phyloP scores from a whole-genome alignment of 2,329 filamentous ascomycete genomes.

The Phialophora chinensis region DNA sequence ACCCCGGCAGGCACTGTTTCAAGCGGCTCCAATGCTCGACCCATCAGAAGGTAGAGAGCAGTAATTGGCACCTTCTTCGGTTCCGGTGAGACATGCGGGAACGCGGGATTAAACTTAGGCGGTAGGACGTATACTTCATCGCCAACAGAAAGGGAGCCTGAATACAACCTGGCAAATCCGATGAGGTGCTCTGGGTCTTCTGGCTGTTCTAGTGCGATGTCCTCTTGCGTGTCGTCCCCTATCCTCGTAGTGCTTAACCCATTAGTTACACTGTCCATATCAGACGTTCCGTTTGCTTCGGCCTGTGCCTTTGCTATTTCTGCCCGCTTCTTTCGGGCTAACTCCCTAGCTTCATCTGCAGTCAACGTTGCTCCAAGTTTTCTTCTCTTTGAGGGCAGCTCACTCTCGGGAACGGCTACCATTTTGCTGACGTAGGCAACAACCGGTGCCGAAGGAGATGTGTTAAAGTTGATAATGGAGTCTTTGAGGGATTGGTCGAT shows the following conservation, averaged over 20 bases:
- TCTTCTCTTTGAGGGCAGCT: slow-evolving; percentile 84
- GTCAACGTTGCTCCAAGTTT: slow-evolving; percentile 71
- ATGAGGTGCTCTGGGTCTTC: slow-evolving; percentile 85
- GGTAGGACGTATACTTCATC: slow-evolving; percentile 89
- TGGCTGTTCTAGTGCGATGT: slow-evolving; percentile 30
- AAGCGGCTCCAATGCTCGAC: slow-evolving; percentile 81
- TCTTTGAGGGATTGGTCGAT: slow-evolving; percentile 73
- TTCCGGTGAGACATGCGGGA: slow-evolving; percentile 72
- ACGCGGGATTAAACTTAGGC: slow-evolving; percentile 87
- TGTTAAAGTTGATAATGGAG: slow-evolving; percentile 84
- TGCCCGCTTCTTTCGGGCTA: slow-evolving; percentile 85
- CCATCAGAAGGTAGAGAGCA: slow-evolving; percentile 95
- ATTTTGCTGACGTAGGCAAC: slow-evolving; percentile 98
- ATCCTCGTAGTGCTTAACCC: slow-evolving; percentile 60
- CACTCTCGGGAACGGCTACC: slow-evolving; percentile 92
- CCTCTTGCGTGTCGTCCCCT: slow-evolving; percentile 59
- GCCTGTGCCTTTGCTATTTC: slow-evolving; percentile 83
- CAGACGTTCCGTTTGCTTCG: slow-evolving; percentile 62
- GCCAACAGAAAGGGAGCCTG: slow-evolving; percentile 84
- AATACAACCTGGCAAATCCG: slow-evolving; percentile 93
- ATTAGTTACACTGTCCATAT: slow-evolving; percentile 66
- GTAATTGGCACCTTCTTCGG: slow-evolving; percentile 84
- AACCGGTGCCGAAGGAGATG: slow-evolving; percentile 72
- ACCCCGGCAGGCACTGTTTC: slow-evolving; percentile 88
- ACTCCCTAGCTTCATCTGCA: slow-evolving; percentile 85